Base-by-base conservation (phyloP, 257 asterid species). In the Thymus mandschuricus region DNA sequence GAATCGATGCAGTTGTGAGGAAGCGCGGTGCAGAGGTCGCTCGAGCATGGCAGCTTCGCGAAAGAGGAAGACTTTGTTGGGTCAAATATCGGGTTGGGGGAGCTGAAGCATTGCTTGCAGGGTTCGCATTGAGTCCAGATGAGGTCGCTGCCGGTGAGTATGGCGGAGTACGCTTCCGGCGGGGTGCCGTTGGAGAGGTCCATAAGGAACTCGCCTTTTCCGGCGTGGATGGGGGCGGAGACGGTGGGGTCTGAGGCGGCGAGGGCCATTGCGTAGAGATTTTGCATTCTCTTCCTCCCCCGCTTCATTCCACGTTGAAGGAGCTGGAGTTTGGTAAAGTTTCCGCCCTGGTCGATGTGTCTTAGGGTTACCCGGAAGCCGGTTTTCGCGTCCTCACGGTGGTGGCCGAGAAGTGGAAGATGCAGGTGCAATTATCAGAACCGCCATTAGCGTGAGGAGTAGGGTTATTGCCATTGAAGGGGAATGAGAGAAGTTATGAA, bases 91-190 rank as follows among this genome's bases (percentile, higher is more conserved):
- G 96, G 89, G 7, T 89, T 78, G 1, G 87, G 75, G 10, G 88
- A 96, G 6, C 81, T 54, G 72, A 82, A 91, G 52, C 97, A 91
- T 33, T 84, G 77, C 52, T 73, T 77, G 72, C 97, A 87, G 10
- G 97, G 92, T 70, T 91, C 83, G 76, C 96, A 89, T 46, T 91
- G 97, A 7, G 97, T 91, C 97, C 96, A 91, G 61, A 87, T 83
- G 28, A 91, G 66, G 48, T 91, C 96, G 62, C 97, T 89, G 30
- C 97, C 97, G 0, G 95, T 89, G 49, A 91, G 70, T 10, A 91
- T 91, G 1, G 91, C 96, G 13, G 85, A 72, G 50, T 81, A 91
- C 1, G 87, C 13, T 0, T 51, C 44, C 3, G 87, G 79, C 7
- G 97, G 97, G 0, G 86, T 84, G 12, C 97, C 97, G 13, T 89